phyloP scores from a whole-genome alignment of 495 filamentous ascomycete species.

The Neurospora tetrasperma region DNA sequence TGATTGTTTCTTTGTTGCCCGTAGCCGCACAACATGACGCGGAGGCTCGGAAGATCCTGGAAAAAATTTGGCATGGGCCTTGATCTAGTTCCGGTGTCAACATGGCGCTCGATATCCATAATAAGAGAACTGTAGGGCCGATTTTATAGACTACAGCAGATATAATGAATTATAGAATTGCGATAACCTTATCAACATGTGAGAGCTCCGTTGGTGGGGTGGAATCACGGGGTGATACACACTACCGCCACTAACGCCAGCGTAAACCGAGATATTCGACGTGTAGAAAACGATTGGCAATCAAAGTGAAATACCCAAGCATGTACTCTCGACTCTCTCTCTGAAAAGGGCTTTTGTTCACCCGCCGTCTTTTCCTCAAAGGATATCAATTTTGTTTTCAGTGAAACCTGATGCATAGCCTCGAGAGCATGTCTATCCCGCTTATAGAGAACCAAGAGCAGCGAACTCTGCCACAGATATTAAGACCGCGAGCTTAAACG shows the following conservation, averaged over 20 bases:
- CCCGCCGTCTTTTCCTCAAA: conserved; percentile 24
- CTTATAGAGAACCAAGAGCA: neutral
- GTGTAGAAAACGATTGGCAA: neutral
- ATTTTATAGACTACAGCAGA: neutral
- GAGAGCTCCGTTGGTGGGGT: neutral
- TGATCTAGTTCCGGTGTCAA: neutral
- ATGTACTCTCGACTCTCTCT: conserved; percentile 38
- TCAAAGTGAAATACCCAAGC: conserved; percentile 25
- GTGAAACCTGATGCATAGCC: conserved; percentile 16
- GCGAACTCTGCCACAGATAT: neutral
- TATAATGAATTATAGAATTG: neutral
- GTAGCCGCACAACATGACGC: neutral
- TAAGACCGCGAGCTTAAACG: neutral
- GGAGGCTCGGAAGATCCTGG: neutral
- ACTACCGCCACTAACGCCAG: neutral
- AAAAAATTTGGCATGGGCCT: neutral
- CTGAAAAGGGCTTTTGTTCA: conserved; percentile 28
- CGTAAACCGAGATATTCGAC: too few relatives aligned
- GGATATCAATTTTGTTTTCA: conserved; percentile 29
- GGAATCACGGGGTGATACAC: neutral
- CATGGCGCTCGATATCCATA: neutral
- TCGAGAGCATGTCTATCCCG: neutral
- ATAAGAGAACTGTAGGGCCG: neutral
- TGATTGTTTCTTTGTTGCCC: neutral
- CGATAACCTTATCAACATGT: neutral